Evolutionary conservation across 345 rosid species (phyloP).

Genomic region (Populus euphratica): DNA sequence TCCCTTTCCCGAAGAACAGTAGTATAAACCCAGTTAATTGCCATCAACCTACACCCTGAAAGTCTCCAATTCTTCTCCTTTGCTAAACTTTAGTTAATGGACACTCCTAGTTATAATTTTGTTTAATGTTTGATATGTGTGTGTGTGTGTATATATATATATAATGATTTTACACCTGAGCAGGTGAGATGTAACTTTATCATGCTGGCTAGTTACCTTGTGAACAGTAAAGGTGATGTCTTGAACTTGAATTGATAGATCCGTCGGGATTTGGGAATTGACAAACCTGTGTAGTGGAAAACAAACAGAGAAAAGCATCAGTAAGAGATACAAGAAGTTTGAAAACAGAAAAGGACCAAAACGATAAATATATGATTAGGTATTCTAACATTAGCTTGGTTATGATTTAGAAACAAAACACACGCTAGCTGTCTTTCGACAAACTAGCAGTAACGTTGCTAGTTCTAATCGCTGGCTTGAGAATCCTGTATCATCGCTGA

Average conservation of each 20-base stretch:
- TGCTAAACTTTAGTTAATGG: too few species aligned
- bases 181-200: background rate
- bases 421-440: background rate
- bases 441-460: background rate
- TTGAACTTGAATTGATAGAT: slow-evolving; percentile 60
- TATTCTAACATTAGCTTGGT: background rate
- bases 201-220: slow-evolving; percentile 45
- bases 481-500: slow-evolving; percentile 1
- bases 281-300: slow-evolving; percentile 48
- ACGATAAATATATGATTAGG: background rate
- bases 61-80: too few species aligned
- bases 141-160: too few species aligned
- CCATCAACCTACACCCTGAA: too few species aligned
- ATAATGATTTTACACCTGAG: background rate
- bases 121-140: background rate
- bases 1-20: too few species aligned
- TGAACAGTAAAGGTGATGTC: slow-evolving; percentile 63
- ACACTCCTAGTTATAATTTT: background rate
- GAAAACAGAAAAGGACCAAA: background rate
- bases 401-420: background rate
- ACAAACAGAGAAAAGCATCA: background rate
- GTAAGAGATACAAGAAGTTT: background rate
- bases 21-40: too few species aligned
- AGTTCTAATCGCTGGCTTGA: background rate
- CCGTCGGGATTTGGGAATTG: slow-evolving; percentile 58